These are phyloP conservation scores for Trypanosoma boissoni DNA, from an alignment of 208 protist species.

Conservation along the genomic window DNA sequence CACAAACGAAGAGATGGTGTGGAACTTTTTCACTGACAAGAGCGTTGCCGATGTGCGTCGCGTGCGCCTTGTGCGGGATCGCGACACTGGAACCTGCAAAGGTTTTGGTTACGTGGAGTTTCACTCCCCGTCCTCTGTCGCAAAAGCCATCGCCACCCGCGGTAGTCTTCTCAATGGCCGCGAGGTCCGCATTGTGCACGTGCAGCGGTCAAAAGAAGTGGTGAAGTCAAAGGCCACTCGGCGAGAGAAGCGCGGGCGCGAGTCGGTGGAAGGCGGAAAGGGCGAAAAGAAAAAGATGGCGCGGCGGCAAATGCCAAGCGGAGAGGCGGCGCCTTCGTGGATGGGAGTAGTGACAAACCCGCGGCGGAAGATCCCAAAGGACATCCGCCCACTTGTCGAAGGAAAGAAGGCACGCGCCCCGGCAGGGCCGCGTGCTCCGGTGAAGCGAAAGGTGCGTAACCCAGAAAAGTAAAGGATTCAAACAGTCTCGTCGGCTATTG, in stretches of 20 bases:
- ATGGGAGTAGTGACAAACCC: slow-evolving; percentile 85
- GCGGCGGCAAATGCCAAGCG: too few species aligned
- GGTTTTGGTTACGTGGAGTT: slow-evolving; percentile 93
- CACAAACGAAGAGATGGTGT: slow-evolving; percentile 78
- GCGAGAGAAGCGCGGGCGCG: slow-evolving; percentile 56
- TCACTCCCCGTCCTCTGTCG: slow-evolving; percentile 39
- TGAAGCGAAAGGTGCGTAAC: slow-evolving; percentile 80
- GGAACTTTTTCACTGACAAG: slow-evolving; percentile 80
- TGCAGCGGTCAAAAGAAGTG: slow-evolving; percentile 81
- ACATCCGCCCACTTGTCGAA: slow-evolving; percentile 73
- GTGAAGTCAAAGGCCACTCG: slow-evolving; percentile 47
- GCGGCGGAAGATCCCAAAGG: slow-evolving; percentile 80
- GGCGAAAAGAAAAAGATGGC: not conserved
- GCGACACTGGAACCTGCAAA: slow-evolving; percentile 78
- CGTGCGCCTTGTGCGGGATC: slow-evolving; percentile 82
- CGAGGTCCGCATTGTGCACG: slow-evolving; percentile 81
- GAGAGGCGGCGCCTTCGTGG: slow-evolving; percentile 45
- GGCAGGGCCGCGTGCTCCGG: slow-evolving; percentile 42
- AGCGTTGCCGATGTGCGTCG: slow-evolving; percentile 77
- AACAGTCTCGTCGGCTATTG: too few species aligned
- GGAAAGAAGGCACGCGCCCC: slow-evolving; percentile 34
- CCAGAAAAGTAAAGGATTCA: slow-evolving; percentile 71
- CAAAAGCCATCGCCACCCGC: slow-evolving; percentile 58
- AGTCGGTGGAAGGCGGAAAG: not conserved
- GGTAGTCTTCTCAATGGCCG: slow-evolving; percentile 66